These are phyloP conservation scores for Sanguinoderma infundibulare DNA, from an alignment of 1,284 basidiomycete genomes.

Conservation along the genomic window DNA sequence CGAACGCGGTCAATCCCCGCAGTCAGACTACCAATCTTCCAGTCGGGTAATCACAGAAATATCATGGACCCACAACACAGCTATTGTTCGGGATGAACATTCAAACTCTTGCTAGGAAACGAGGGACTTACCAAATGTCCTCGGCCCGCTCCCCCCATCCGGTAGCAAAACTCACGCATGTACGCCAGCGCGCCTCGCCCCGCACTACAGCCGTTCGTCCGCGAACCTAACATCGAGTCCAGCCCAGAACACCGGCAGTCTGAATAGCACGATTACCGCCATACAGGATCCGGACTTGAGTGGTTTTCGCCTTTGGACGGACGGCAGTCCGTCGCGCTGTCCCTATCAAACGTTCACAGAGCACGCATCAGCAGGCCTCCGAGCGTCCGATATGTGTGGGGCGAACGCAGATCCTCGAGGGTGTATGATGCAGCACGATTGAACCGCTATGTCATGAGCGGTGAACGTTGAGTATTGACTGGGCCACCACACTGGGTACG, in stretches of 20 bases:
- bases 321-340: background rate
- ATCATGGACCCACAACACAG: background rate
- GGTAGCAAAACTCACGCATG: slow-evolving; percentile 2
- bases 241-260: background rate
- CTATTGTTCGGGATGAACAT: background rate
- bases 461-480: too few relatives aligned
- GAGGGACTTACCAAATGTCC: background rate
- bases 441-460: too few relatives aligned
- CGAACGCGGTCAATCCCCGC: background rate
- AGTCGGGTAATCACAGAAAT: background rate
- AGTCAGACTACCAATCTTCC: background rate
- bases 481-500: too few relatives aligned
- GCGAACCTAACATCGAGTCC: background rate
- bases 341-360: background rate
- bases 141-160: background rate
- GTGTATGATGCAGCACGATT: too few relatives aligned
- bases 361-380: background rate
- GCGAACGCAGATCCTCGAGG: too few relatives aligned
- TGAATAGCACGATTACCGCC: background rate
- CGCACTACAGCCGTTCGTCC: background rate
- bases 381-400: too few relatives aligned
- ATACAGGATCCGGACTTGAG: background rate
- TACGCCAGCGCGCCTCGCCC: background rate
- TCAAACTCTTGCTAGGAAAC: background rate
- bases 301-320: slow-evolving; percentile 4